Percentiles rank a stretch among this genome's conserved stretches.
These are phyloP conservation scores for Cystobasidium onofrii DNA, from an alignment of 768 basidiomycete genomes.

Conservation along the genomic window DNA sequence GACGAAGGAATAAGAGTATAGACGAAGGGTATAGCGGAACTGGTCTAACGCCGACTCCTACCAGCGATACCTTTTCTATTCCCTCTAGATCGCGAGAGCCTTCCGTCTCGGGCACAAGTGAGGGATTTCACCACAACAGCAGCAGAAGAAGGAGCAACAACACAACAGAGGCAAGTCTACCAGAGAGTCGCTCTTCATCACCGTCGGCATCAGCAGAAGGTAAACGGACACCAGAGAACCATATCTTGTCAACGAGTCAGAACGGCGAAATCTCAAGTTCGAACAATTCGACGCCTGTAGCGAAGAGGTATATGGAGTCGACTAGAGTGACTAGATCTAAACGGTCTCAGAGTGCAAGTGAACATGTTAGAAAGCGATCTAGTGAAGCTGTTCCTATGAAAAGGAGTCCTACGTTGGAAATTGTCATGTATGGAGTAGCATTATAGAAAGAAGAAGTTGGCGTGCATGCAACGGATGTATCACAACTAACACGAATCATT, in stretches of 20 bases:
- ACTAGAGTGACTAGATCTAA: background rate
- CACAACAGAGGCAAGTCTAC: background rate
- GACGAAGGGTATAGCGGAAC: constrained; percentile 1
- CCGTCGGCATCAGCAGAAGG: background rate
- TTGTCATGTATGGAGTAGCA: constrained; percentile 31
- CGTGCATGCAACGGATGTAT: too few relatives aligned
- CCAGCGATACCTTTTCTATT: constrained; percentile 4
- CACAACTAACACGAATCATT: too few relatives aligned
- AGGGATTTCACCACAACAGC: background rate
- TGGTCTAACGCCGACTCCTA: background rate
- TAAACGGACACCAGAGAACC: background rate
- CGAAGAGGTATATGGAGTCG: background rate
- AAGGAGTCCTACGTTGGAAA: constrained; percentile 7
- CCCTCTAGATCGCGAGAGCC: background rate
- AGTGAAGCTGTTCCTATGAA: background rate
- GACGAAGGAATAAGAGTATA: background rate
- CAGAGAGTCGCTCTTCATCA: background rate
- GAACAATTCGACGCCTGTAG: background rate
- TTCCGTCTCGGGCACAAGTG: background rate
- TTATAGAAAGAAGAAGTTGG: too few relatives aligned
- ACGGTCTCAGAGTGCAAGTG: constrained; percentile 1
- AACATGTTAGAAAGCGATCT: background rate
- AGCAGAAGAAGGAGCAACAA: background rate
- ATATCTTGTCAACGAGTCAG: background rate
- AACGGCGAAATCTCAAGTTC: background rate